Evolutionary conservation across 2,329 filamentous ascomycete genomes (phyloP).

Genomic region (Fusarium duplospermum): DNA sequence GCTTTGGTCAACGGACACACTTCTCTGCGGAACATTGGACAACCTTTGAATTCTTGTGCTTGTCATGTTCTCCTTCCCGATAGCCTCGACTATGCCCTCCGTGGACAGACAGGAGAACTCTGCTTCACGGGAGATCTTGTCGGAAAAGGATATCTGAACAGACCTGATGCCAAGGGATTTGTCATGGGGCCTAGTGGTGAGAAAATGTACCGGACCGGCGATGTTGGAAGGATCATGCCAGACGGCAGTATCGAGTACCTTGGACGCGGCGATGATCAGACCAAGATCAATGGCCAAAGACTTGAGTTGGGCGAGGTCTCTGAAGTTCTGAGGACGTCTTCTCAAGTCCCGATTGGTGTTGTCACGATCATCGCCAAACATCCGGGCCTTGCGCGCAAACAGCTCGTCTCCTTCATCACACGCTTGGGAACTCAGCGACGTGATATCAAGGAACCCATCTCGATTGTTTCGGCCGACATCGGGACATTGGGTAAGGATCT

Average conservation of each 20-base stretch:
- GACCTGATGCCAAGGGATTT: neutral
- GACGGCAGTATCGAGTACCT: slow-evolving; percentile 1
- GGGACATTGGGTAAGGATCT: neutral
- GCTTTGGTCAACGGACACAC: neutral
- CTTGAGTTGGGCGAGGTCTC: neutral
- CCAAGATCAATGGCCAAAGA: neutral
- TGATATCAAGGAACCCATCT: neutral
- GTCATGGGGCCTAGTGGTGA: neutral
- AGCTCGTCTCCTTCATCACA: neutral
- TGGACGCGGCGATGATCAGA: neutral
- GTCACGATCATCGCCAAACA: neutral
- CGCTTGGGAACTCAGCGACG: neutral
- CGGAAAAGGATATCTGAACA: neutral
- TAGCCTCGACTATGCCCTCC: neutral
- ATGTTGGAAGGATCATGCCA: neutral
- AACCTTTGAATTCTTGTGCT: neutral
- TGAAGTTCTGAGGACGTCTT: neutral
- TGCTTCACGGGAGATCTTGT: slow-evolving; percentile 1
- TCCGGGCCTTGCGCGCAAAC: neutral
- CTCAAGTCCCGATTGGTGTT: neutral
- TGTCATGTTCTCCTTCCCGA: neutral
- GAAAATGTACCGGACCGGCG: neutral
- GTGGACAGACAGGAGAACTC: neutral
- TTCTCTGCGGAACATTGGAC: neutral
- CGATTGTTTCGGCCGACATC: neutral